Base-by-base conservation (phyloP, 305 asterid species). In the Fraxinus nigra region DNA sequence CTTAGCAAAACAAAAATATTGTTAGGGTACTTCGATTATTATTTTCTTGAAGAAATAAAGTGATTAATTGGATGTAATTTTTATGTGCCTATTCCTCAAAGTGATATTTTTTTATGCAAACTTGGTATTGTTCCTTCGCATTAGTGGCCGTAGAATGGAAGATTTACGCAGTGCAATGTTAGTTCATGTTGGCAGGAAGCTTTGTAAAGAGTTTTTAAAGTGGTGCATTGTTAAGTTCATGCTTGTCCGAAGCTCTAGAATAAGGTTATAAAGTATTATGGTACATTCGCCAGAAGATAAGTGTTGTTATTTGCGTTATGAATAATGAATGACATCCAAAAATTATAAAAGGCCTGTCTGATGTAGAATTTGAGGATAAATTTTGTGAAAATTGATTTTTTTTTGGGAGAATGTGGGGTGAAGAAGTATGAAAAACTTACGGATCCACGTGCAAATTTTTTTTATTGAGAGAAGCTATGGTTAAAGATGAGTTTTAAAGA, bases 291-390 rank as follows among this genome's bases (percentile, higher is more conserved):
- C 30, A 1, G 2, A 72, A 54, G 20, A 16, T 13, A 77, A 7
- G 65, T 81, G 54, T 43, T 38, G 24, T 38, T 77, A 32, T 79
- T 76, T 81, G 81, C 72, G 54, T 1, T 32, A 43, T 33, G 13
- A n/a, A 67, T 56, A 63, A 43, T 13, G 7, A n/a, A 28, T 32
- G 59, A 43, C 63, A 32, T 77, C 67, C 5, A 40, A 72, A 18
- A 26, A 16, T 56, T 28, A 70, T 80, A 75, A 75, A 5, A 18
- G 8, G 63, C 63, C 9, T 51, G 22, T 51, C 7, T 51, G 8
- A n/a, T 51, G 61, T 16, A 48, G 61, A 48, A 4, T 48, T 48
- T 51, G 6, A 51, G 61, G 18, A 51, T 16, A 51, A 22, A 51
- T 51, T 16, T 51, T 4, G 22, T n/a, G 22, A 51, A 16, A 46